phyloP scores from a whole-genome alignment of 495 filamentous ascomycete genomes.

The Amniculicola lignicola region DNA sequence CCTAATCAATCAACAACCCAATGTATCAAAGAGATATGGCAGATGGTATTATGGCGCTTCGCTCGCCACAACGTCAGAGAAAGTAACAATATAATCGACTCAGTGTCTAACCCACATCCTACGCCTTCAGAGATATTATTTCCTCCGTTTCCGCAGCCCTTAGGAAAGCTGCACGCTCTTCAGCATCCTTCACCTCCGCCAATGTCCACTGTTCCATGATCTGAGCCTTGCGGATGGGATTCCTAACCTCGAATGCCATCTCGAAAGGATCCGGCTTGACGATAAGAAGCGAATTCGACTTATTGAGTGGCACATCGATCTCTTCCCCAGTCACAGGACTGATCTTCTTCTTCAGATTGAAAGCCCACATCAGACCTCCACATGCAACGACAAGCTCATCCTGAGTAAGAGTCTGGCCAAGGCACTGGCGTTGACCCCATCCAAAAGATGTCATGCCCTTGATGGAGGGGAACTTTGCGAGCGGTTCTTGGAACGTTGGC shows the following conservation, averaged over 20 bases:
- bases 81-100: no score
- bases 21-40: no score
- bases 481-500: slow-evolving; percentile 37
- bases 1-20: no score
- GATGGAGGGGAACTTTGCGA: slow-evolving; percentile 35
- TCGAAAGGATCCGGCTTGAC: slow-evolving; percentile 42
- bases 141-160: slow-evolving; percentile 11
- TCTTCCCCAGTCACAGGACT: slow-evolving; percentile 44
- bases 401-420: slow-evolving; percentile 35
- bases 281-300: slow-evolving; percentile 40
- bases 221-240: slow-evolving; percentile 18
- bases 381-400: slow-evolving; percentile 39
- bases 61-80: no score
- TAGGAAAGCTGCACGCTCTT: slow-evolving; percentile 28
- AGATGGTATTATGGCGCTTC: no score
- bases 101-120: no score
- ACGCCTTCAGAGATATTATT: no score
- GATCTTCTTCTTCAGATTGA: slow-evolving; percentile 38
- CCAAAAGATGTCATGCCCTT: slow-evolving; percentile 38
- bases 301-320: slow-evolving; percentile 42
- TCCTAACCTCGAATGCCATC: slow-evolving; percentile 40
- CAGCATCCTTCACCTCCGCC: slow-evolving; percentile 27
- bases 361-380: slow-evolving; percentile 39
- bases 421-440: slow-evolving; percentile 41
- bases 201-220: slow-evolving; percentile 34